phyloP scores from a whole-genome alignment of 306 rosid species.

The Dalbergia cochinchinensis region DNA sequence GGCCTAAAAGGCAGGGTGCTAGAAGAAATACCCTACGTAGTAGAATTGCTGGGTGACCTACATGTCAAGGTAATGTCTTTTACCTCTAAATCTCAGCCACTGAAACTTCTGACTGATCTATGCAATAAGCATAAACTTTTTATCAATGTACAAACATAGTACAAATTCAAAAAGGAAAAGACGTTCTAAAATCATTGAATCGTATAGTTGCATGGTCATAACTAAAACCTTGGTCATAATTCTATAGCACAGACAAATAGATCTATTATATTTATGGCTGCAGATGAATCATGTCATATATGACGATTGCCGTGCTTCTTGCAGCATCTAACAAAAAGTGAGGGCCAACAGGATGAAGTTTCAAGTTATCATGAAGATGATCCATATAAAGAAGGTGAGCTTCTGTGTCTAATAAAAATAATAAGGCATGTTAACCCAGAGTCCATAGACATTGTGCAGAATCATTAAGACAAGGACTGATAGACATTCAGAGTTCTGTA shows the following conservation, averaged over 20 bases:
- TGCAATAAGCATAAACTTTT: background rate
- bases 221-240: constrained; percentile 17
- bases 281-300: constrained; percentile 22
- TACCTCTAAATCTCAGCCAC: constrained; percentile 29
- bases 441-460: constrained; percentile 33
- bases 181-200: no score
- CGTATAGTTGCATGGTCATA: background rate
- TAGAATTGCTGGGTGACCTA: constrained; percentile 65
- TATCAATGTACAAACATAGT: background rate
- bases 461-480: constrained; percentile 32
- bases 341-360: constrained; percentile 46
- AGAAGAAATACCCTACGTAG: constrained; percentile 67
- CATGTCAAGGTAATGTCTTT: constrained; percentile 64
- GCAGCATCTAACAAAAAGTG: constrained; percentile 63
- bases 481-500: constrained; percentile 13
- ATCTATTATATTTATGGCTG: background rate
- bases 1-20: constrained; percentile 57
- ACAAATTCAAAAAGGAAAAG: background rate
- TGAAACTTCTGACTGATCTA: constrained; percentile 28
- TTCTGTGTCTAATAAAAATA: constrained; percentile 24
- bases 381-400: constrained; percentile 61
- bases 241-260: background rate
- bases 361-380: constrained; percentile 47
- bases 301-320: constrained; percentile 46
- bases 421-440: constrained; percentile 12